Evolutionary conservation across 805 yeast genomes (phyloP), one percentile per base, ranked within the genome.

Genomic region (Saturnispora serradocipensis): DNA sequence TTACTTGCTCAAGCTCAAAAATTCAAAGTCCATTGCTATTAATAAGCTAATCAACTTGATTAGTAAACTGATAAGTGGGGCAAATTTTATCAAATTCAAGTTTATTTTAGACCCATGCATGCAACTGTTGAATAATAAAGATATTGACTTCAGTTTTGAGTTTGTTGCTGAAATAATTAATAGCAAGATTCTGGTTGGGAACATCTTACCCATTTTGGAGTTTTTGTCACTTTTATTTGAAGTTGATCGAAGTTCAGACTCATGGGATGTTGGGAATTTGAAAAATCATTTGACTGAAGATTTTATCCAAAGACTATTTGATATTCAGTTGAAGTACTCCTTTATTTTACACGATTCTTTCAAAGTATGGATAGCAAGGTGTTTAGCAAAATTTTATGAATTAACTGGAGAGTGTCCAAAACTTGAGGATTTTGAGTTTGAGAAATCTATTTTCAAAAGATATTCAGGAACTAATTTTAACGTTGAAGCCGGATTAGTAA

Each of bases 321-420:
- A 55, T 13, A 43, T 61, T 2, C 64, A 60, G 36, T 25, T 28
- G 0, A 43, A 52, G 2, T 52, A 51, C 39, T n/a, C 53, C 0
- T 6, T 24, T 3, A 13, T 43, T 8, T 25, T 61, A n/a, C 53
- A 60, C 7, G 44, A 34, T 1, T 6, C 45, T 0, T 61, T 68
- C 46, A 51, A 55, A 1, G n/a, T 57, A 1, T 69, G 72, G 72
- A 63, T 65, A 38, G 70, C 65, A 0, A 54, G 57, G n/a, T 58
- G 58, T 45, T 52, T 70, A 15, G 72, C 69, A 1, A 22, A 52
- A 4, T 66, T 54, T 39, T 68, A 67, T 51, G 52, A 58, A 16
- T 24, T 27, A 1, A 58, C 62, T 2, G 72, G 73, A 4, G 45
- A 56, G 7, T 36, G 16, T 13, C 61, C 59, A 2, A 20, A 38